A percentile compares a stretch with the other conserved stretches of the same genome.
These are phyloP conservation scores for Mortierella sp. DNA, from an alignment of 371 early-diverging fungal species.

Conservation along the genomic window DNA sequence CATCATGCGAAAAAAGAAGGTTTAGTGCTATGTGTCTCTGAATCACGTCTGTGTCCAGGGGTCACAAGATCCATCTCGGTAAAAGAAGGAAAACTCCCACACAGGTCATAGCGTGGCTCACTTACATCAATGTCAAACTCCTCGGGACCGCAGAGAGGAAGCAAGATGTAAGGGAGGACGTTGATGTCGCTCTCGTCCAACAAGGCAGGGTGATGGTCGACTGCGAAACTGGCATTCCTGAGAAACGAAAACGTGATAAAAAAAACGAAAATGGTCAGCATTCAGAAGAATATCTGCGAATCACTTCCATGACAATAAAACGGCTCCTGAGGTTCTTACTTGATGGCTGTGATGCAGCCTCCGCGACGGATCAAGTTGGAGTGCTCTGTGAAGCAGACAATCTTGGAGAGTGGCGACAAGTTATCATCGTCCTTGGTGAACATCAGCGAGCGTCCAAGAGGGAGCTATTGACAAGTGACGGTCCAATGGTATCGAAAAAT, in stretches of 20 bases:
- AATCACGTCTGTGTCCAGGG: background rate
- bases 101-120: conserved; percentile 12
- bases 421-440: conserved; percentile 68
- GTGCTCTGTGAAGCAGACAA: conserved; percentile 91
- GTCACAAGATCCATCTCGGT: conserved; percentile 2
- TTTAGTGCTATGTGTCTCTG: background rate
- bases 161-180: conserved; percentile 86
- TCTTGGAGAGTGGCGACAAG: conserved; percentile 83
- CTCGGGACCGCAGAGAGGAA: conserved; percentile 94
- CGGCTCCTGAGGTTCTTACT: conserved; percentile 60
- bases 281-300: no score
- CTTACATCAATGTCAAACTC: conserved; percentile 88
- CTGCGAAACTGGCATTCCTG: conserved; percentile 89
- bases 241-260: background rate
- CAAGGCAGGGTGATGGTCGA: conserved; percentile 75
- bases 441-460: conserved; percentile 82
- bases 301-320: background rate
- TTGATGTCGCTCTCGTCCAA: conserved; percentile 80
- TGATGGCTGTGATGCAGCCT: conserved; percentile 88
- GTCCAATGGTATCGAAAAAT: background rate
- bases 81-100: background rate
- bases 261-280: background rate
- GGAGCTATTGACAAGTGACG: conserved; percentile 58
- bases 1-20: background rate
- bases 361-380: conserved; percentile 87